phyloP scores from a whole-genome alignment of 2,329 filamentous ascomycete genomes.

The Aspergillus sp. region DNA sequence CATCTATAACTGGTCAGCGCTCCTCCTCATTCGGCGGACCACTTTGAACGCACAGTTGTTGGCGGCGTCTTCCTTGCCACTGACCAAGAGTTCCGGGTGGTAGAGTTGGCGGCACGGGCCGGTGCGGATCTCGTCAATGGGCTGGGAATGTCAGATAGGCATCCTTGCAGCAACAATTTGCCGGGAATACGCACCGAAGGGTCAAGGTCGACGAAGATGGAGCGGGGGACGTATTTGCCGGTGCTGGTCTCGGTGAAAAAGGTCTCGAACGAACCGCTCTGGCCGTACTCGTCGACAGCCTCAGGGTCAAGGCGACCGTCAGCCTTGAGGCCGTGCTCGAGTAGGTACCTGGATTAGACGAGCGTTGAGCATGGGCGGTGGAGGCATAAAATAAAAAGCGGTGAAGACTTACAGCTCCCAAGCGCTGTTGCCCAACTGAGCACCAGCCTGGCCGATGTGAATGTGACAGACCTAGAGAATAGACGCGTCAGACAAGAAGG shows the following conservation, averaged over 20 bases:
- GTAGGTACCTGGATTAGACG: conserved; percentile 45
- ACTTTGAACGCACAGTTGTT: conserved; percentile 50
- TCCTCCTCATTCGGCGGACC: not conserved
- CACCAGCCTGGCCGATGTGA: conserved; percentile 60
- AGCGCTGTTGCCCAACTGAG: conserved; percentile 58
- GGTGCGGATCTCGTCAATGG: conserved; percentile 58
- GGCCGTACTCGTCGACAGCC: conserved; percentile 41
- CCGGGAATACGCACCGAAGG: conserved; percentile 42
- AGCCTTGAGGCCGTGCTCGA: conserved; percentile 55
- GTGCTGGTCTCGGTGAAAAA: conserved; percentile 57
- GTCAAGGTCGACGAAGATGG: conserved; percentile 59
- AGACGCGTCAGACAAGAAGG: conserved; percentile 7
- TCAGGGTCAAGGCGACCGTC: conserved; percentile 52
- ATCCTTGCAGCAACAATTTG: not conserved
- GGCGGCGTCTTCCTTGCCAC: conserved; percentile 59
- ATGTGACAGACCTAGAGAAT: conserved; percentile 51
- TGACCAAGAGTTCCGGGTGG: conserved; percentile 57
- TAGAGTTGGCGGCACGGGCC: conserved; percentile 55
- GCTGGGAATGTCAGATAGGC: conserved; percentile 28
- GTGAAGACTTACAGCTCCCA: conserved; percentile 55
- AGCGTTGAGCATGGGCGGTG: conserved; percentile 2
- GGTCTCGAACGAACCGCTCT: conserved; percentile 52
- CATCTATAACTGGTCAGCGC: conserved; percentile 38
- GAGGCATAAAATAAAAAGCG: conserved; percentile 15
- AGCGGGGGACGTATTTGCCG: conserved; percentile 60